Evolutionary conservation across 1,139 yeast genomes (phyloP).

Genomic region (Sugiyamaella sp.): DNA sequence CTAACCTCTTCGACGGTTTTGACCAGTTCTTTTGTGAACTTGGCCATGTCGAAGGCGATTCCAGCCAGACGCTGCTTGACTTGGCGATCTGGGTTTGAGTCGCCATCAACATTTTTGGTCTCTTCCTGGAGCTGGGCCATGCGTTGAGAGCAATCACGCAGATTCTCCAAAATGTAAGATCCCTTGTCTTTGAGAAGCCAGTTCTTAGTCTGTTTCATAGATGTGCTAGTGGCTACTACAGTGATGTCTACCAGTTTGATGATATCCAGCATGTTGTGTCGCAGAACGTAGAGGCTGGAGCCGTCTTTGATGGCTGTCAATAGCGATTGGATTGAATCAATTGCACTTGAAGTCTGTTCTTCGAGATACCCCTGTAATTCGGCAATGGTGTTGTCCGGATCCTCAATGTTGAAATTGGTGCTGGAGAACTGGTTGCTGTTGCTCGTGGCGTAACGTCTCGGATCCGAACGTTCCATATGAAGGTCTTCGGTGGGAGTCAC

Average conservation of each 20-base stretch:
- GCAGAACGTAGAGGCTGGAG: constrained; percentile 73
- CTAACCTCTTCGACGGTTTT: constrained; percentile 95
- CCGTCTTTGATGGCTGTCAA: constrained; percentile 53
- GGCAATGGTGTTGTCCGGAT: constrained; percentile 82
- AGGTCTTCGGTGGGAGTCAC: constrained; percentile 24
- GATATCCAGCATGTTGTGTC: constrained; percentile 73
- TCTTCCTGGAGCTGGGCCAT: constrained; percentile 47
- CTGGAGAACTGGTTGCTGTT: neutral
- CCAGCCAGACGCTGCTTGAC: constrained; percentile 94
- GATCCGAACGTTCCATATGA: constrained; percentile 12
- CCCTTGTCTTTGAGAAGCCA: constrained; percentile 82
- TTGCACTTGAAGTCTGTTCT: constrained; percentile 91
- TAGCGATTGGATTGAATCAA: constrained; percentile 82
- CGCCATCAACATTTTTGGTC: constrained; percentile 49
- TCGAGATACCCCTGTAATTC: constrained; percentile 86
- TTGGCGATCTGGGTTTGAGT: constrained; percentile 75
- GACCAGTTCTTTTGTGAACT: constrained; percentile 92
- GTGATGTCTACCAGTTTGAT: constrained; percentile 77
- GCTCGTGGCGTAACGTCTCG: constrained; percentile 14
- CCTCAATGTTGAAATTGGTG: constrained; percentile 68
- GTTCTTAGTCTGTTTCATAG: constrained; percentile 88
- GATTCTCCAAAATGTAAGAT: constrained; percentile 81
- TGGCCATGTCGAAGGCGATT: constrained; percentile 92
- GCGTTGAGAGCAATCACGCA: constrained; percentile 82
- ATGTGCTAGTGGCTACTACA: constrained; percentile 86